phyloP scores from a whole-genome alignment of 495 filamentous ascomycete genomes.

The Bombardia bombarda region DNA sequence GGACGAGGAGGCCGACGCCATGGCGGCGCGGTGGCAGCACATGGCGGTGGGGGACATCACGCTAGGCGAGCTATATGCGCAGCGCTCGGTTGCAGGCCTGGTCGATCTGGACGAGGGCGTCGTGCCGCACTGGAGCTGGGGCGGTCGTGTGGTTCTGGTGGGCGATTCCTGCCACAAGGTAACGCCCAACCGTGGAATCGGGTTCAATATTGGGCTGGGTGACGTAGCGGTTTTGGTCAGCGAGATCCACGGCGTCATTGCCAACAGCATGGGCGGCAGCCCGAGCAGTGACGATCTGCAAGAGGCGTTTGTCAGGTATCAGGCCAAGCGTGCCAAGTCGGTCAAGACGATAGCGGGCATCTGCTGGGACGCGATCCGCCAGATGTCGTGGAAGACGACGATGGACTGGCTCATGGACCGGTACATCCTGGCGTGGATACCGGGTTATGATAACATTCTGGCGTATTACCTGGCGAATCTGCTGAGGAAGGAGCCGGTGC shows the following conservation, averaged over 20 bases:
- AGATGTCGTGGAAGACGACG: not conserved
- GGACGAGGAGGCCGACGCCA: constrained; percentile 16
- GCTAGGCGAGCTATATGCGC: too few species aligned
- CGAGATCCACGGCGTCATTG: constrained; percentile 2
- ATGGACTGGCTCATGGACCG: not conserved
- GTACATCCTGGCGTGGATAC: not conserved
- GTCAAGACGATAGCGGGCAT: not conserved
- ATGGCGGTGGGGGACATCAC: constrained; percentile 25
- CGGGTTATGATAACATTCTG: not conserved
- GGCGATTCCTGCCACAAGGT: constrained; percentile 33
- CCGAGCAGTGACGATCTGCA: not conserved
- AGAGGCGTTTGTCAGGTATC: not conserved
- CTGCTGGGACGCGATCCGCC: too few species aligned
- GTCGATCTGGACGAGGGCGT: constrained; percentile 27
- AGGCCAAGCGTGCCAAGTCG: not conserved
- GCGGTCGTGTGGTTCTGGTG: constrained; percentile 18
- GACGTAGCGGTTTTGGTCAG: constrained; percentile 23
- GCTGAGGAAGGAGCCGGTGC: not conserved
- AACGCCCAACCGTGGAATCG: constrained; percentile 23
- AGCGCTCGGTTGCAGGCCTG: constrained; percentile 4
- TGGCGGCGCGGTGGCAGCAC: constrained; percentile 5
- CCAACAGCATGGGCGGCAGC: not conserved
- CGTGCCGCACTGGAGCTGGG: constrained; percentile 17
- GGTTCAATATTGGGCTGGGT: constrained; percentile 29
- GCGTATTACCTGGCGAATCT: not conserved